A percentile compares a stretch with the other conserved stretches of the same genome.
Conservation (phyloP, 2,329 filamentous ascomycete genomes). For the Ramichloridium luteum region DNA sequence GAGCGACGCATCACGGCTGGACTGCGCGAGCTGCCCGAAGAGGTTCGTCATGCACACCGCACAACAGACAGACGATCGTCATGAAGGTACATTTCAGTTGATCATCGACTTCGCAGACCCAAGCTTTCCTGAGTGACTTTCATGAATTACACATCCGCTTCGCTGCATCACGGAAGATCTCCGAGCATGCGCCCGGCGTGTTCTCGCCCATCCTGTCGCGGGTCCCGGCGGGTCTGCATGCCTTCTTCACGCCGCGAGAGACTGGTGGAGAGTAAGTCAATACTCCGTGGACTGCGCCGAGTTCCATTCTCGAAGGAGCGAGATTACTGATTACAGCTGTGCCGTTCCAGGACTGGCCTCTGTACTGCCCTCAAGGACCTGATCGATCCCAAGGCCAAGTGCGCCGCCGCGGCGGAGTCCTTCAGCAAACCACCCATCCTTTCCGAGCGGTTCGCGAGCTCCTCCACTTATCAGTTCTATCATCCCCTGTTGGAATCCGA, state of each 20-base stretch:
- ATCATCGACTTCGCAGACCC: conserved; percentile 42
- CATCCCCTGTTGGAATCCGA: conserved; percentile 36
- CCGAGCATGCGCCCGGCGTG: conserved; percentile 25
- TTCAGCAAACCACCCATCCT: conserved; percentile 35
- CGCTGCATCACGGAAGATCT: conserved; percentile 48
- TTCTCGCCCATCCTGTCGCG: conserved; percentile 62
- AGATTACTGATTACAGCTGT: too few relatives aligned
- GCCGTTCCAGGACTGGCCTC: conserved; percentile 29
- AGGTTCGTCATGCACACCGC: too few relatives aligned
- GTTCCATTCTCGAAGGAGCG: too few relatives aligned
- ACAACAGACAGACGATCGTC: too few relatives aligned
- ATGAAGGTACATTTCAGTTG: too few relatives aligned
- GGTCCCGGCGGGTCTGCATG: conserved; percentile 67
- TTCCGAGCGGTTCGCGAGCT: conserved; percentile 49
- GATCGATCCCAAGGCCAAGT: conserved; percentile 46
- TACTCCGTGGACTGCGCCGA: too few relatives aligned
- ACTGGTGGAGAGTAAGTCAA: conserved; percentile 23
- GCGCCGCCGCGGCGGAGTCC: conserved; percentile 32
- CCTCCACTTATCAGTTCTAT: conserved; percentile 59
- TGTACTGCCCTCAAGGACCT: conserved; percentile 47
- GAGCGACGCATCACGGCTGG: conserved; percentile 69
- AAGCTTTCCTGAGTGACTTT: conserved; percentile 47
- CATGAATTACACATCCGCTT: conserved; percentile 71
- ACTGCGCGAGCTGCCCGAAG: conserved; percentile 63
- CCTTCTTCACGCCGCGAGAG: conserved; percentile 55